Conservation (phyloP, 176 grass and related monocot genomes). For the Triticum dicoccoides region DNA sequence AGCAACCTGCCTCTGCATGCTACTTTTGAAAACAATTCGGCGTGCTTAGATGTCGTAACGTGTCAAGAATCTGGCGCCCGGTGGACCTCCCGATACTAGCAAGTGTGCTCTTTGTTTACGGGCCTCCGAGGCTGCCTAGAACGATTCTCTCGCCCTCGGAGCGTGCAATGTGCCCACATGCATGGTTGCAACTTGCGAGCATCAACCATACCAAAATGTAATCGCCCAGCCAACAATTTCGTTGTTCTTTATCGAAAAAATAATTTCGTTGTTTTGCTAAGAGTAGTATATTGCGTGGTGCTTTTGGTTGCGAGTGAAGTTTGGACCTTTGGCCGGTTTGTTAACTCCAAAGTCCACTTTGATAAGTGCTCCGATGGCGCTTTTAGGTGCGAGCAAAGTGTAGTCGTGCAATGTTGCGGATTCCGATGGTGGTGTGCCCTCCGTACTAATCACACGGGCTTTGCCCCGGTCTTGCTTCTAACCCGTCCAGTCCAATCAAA, state of each 20-base stretch:
- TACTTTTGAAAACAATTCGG: not conserved
- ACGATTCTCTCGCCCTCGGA: slow-evolving; percentile 4
- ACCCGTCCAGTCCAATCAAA: not conserved
- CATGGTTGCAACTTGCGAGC: slow-evolving; percentile 14
- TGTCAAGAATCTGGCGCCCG: slow-evolving; percentile 42
- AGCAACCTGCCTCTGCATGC: not conserved
- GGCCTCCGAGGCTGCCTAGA: not conserved
- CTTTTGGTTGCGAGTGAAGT: too few species aligned
- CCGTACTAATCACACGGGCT: not conserved
- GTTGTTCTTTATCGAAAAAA: too few species aligned
- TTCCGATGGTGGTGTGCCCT: not conserved
- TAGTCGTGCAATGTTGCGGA: not conserved
- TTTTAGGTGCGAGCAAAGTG: not conserved
- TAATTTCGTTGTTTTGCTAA: not conserved
- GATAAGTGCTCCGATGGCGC: not conserved
- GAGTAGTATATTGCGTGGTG: not conserved
- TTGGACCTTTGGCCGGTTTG: too few species aligned
- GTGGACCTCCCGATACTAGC: not conserved
- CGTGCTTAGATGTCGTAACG: slow-evolving; percentile 40
- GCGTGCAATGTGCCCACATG: slow-evolving; percentile 19
- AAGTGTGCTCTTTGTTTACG: not conserved
- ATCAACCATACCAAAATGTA: not conserved
- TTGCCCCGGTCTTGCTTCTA: not conserved
- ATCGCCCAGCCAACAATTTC: not conserved
- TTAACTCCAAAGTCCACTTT: not conserved